Evolutionary conservation across 1,284 basidiomycete genomes (phyloP).

Genomic region (Sanguinoderma infundibulare): DNA sequence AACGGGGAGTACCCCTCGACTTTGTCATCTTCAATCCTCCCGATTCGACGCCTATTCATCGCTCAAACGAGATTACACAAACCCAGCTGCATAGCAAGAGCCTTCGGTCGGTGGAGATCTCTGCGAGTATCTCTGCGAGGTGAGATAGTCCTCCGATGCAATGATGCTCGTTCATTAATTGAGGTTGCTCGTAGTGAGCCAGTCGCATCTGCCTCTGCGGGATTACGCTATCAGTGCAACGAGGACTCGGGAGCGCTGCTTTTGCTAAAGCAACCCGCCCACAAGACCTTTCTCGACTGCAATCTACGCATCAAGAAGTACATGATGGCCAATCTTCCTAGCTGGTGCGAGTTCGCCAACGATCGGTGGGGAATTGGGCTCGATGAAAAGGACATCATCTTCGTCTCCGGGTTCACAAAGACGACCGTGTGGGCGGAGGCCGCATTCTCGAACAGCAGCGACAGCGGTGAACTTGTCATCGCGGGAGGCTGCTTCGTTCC

Average conservation of each 20-base stretch:
- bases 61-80: constrained; percentile 5
- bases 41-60: background rate
- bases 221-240: constrained; percentile 8
- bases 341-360: constrained; percentile 13
- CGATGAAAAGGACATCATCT: constrained; percentile 19
- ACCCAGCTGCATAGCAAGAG: constrained; percentile 9
- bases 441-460: constrained; percentile 1
- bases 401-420: constrained; percentile 22
- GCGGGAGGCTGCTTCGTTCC: constrained; percentile 2
- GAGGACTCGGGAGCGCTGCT: constrained; percentile 9
- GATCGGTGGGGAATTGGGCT: background rate
- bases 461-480: background rate
- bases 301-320: background rate
- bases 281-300: constrained; percentile 3
- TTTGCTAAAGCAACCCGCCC: constrained; percentile 4
- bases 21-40: constrained; percentile 1
- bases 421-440: constrained; percentile 21
- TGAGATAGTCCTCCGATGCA: background rate
- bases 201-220: background rate
- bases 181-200: background rate
- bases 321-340: background rate
- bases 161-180: background rate
- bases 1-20: background rate
- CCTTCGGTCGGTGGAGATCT: background rate
- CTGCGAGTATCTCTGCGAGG: background rate